phyloP scores from a whole-genome alignment of 2,329 filamentous ascomycete genomes.

The Venturia effusa region DNA sequence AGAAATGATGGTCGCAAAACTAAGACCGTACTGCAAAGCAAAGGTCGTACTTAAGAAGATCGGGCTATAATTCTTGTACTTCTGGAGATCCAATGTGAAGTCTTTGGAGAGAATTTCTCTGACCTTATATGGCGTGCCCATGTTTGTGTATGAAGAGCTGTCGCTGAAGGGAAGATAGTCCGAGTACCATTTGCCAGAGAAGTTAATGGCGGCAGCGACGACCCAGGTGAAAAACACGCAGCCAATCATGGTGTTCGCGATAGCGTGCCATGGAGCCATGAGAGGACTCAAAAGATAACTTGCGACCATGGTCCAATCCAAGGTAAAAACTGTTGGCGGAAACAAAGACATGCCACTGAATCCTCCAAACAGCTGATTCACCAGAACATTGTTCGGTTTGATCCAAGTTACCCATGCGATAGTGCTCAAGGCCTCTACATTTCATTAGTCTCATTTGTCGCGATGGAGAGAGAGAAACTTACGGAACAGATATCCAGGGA shows the following conservation, averaged over 20 bases:
- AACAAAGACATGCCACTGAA: constrained; percentile 55
- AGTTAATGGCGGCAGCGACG: constrained; percentile 20
- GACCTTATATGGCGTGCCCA: constrained; percentile 23
- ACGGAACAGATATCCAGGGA: constrained; percentile 55
- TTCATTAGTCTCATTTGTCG: background rate
- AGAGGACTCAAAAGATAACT: constrained; percentile 10
- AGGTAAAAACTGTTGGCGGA: constrained; percentile 30
- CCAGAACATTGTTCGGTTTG: constrained; percentile 52
- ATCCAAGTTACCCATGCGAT: constrained; percentile 67
- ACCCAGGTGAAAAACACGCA: constrained; percentile 10
- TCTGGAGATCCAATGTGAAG: constrained; percentile 23
- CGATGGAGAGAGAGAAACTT: background rate
- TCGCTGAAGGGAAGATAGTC: constrained; percentile 24
- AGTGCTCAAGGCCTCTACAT: constrained; percentile 48
- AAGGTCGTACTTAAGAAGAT: constrained; percentile 28
- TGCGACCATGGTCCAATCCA: constrained; percentile 12
- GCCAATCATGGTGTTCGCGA: constrained; percentile 11
- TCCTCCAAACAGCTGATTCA: constrained; percentile 67
- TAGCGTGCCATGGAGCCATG: constrained; percentile 11
- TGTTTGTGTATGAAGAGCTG: constrained; percentile 26
- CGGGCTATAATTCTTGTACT: constrained; percentile 25
- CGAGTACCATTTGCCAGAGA: constrained; percentile 16
- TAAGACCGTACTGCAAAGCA: constrained; percentile 27
- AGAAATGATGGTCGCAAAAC: constrained; percentile 27
- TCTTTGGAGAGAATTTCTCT: constrained; percentile 20